Base-by-base conservation (phyloP, 2,329 filamentous ascomycete species). In the Colletotrichum orchidophilum region DNA sequence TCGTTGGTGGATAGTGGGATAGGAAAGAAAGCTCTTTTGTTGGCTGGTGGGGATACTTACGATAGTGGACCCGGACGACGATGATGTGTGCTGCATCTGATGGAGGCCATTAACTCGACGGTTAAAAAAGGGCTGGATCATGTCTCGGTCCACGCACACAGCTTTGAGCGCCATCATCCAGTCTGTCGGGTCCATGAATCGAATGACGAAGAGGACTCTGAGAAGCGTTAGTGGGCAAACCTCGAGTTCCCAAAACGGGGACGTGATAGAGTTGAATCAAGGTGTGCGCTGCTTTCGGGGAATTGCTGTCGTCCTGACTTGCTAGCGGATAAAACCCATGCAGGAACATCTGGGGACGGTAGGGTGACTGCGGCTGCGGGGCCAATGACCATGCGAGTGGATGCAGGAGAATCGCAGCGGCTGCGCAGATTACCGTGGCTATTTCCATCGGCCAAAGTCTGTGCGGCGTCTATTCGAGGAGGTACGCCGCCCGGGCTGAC, bases 341-440 rank as follows among this genome's bases (percentile, higher is more conserved):
- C 55, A 55, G 21, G 9, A 29, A n/a, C n/a, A 57, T 27, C n/a
- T 50, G 50, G 49, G 39, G 54, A 61, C 31, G 29, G 29, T 61
- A 49, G 35, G 39, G 64, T 71, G 58, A 63, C 21, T 63, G 68
- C 68, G 68, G 68, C 68, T 68, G 58, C 21, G 42, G 21, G 31
- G 33, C 68, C 68, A 63, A 71, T 71, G 58, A 33, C 42, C 39
- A 33, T 24, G 24, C 21, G 24, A 29, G 67, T 31, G 46, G 31
- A 29, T 68, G 57, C 58, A 68, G 58, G 8, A 50, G 50, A 33
- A 15, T 57, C 24, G 52, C 58, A 42, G 64, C 68, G 68, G 68
- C 49, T 71, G 53, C 68, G 68, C 64, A 71, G 58, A 71, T 63
- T 71, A 64, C 68, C 58, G 68, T 71, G 58, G 68, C 64, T 71